Percentiles rank a stretch among this genome's conserved stretches.
Conservation (phyloP, 768 basidiomycete species). For the Phaeotremella fagi region DNA sequence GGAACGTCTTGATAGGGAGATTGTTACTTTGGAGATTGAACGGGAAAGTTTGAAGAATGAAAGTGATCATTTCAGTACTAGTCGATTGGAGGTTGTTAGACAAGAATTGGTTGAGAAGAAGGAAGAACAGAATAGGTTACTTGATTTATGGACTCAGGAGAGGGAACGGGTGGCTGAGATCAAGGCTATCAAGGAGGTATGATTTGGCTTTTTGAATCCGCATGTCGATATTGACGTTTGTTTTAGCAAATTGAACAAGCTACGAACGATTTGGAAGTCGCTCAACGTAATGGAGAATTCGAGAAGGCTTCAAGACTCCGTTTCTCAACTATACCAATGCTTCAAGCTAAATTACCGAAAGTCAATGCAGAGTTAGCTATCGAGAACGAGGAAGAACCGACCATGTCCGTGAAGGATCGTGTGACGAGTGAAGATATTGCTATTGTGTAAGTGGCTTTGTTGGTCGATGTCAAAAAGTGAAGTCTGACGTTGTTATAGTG, state of each 20-base stretch:
- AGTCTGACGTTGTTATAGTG: slow-evolving; percentile 35
- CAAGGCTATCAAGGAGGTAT: slow-evolving; percentile 45
- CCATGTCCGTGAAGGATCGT: slow-evolving; percentile 72
- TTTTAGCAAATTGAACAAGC: slow-evolving; percentile 66
- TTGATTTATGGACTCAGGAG: slow-evolving; percentile 61
- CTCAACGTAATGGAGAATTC: slow-evolving; percentile 81
- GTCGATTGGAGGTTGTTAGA: slow-evolving; percentile 66
- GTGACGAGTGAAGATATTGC: slow-evolving; percentile 87
- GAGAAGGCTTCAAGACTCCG: slow-evolving; percentile 78
- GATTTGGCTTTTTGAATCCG: background rate
- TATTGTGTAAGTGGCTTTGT: slow-evolving; percentile 53
- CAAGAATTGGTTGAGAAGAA: slow-evolving; percentile 59
- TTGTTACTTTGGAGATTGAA: slow-evolving; percentile 83
- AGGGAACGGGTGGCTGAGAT: slow-evolving; percentile 48
- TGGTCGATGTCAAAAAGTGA: background rate
- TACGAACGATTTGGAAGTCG: slow-evolving; percentile 78
- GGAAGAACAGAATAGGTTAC: slow-evolving; percentile 60
- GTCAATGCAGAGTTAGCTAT: slow-evolving; percentile 51
- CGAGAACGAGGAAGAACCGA: slow-evolving; percentile 54
- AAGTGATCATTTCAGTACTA: slow-evolving; percentile 73
- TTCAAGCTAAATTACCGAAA: slow-evolving; percentile 65
- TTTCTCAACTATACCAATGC: slow-evolving; percentile 76
- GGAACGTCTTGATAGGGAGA: slow-evolving; percentile 73
- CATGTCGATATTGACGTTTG: slow-evolving; percentile 50
- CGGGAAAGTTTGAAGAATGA: slow-evolving; percentile 85